These are phyloP conservation scores for Thelephora terrestris DNA, from an alignment of 1,284 basidiomycete species.

Conservation along the genomic window DNA sequence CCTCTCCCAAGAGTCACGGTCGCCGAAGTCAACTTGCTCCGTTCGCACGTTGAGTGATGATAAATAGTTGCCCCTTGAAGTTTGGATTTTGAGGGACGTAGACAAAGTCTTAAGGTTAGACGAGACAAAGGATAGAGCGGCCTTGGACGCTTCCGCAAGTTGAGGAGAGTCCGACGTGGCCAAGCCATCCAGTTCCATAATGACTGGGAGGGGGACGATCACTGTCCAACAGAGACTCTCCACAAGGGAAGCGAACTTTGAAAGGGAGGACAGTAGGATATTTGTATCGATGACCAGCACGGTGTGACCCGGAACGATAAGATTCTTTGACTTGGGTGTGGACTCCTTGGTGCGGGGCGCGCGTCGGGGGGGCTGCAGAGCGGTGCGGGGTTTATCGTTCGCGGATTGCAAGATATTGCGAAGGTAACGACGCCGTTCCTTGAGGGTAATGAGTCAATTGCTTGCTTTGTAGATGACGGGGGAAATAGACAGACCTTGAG, in stretches of 20 bases:
- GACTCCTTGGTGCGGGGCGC: slow-evolving; percentile 22
- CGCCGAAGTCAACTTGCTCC: slow-evolving; percentile 75
- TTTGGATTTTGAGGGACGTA: slow-evolving; percentile 85
- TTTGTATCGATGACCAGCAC: slow-evolving; percentile 92
- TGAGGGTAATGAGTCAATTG: slow-evolving; percentile 9
- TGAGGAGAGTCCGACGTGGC: slow-evolving; percentile 46
- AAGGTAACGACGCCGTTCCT: slow-evolving; percentile 63
- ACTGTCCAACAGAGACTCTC: slow-evolving; percentile 82
- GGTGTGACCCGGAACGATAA: slow-evolving; percentile 78
- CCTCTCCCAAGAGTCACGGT: slow-evolving; percentile 45
- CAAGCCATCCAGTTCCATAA: slow-evolving; percentile 94
- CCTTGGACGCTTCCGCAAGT: slow-evolving; percentile 63
- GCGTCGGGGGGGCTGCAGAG: slow-evolving; percentile 20
- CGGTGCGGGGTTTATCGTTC: slow-evolving; percentile 21
- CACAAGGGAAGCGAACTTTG: slow-evolving; percentile 65
- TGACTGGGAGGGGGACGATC: slow-evolving; percentile 84
- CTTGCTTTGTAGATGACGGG: slow-evolving; percentile 6
- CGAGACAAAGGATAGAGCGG: slow-evolving; percentile 69
- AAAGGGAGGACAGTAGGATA: slow-evolving; percentile 75
- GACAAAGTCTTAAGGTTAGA: slow-evolving; percentile 68
- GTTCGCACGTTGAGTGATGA: slow-evolving; percentile 74
- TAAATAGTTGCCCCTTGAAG: slow-evolving; percentile 90
- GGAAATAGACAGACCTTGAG: slow-evolving; percentile 49
- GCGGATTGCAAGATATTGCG: slow-evolving; percentile 42
- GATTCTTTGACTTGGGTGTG: slow-evolving; percentile 32